Base-by-base conservation (phyloP, 139 green algal species). In the Tetraselmis striata region DNA sequence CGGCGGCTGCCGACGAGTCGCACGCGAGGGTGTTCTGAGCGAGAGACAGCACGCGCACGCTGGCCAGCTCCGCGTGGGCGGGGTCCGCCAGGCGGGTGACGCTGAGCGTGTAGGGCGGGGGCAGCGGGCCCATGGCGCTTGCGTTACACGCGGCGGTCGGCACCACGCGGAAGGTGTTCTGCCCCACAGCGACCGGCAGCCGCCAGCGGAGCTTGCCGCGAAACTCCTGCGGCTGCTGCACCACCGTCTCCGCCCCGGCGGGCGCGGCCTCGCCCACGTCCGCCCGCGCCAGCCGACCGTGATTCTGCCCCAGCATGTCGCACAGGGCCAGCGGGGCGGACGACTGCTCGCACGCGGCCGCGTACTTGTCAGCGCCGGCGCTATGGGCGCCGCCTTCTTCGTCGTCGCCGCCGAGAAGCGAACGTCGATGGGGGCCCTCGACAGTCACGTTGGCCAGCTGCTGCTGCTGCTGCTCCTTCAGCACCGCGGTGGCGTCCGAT, bases 91-190 rank as follows among this genome's bases (percentile, higher is more conserved):
- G 74, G 11, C 85, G 83, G 28, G 88, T 85, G 5, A 90, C 81
- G 0, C 82, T 82, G 30, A 90, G 75, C 1, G 31, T 79, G 45
- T 87, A 87, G 28, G 94, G 97, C 31, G 83, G 79, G 0, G 59
- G 29, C 0, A 82, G 27, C 2, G 84, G 87, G 59, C 59, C 88
- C 29, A 93, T 90, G 0, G 93, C 93, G 23, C 88, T 98, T 29
- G 93, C 98, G 11, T 94, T 98, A 82, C 93, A 94, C 2, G 85
- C 94, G 23, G 95, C 98, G n/a, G 74, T 25, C 45, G 45, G 45
- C 45, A 67, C 18, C 5, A 67, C 45, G 1, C 18, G 30, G 23
- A 59, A 28, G 24, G 80, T 67, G 18, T 67, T 67, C 45, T 18
- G 45, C 45, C 45, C 45, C 45, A 67, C 45, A 5, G 45, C 18